Evolutionary conservation across 306 rosid species (phyloP), one percentile per base, ranked within the genome.

Genomic region (Trichosanthes cucumerina): DNA sequence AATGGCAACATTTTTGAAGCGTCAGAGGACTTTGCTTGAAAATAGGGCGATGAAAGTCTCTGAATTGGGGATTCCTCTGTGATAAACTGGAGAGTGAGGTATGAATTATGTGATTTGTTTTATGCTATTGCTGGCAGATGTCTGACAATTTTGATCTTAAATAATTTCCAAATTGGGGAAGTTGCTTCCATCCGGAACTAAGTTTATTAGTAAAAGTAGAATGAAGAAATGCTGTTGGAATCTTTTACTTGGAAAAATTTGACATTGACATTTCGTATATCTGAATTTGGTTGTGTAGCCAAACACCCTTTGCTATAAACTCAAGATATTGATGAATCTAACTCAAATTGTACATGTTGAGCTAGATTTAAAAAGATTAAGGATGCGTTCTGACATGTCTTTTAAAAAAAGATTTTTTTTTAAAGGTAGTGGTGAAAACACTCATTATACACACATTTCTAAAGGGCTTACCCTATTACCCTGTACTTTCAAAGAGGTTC

Each of bases 21-120:
- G 77, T 36, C 93, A 89, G 82, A 87, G 88, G 82, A 77, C 69
- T 79, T 76, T 33, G 54, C 80, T 92, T 80, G 84, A 92, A 86
- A 92, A 88, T 79, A 86, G 86, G 78, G 84, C 86, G 64, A 69
- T 84, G 93, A 90, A 89, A 86, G 88, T 92, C 62, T 90, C 93
- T 4, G 97, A 92, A 28, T 84, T 90, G 16, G 98, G 98, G 62
- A 54, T 94, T 79, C 82, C 88, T 15, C 90, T 89, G 54, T 93
- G 86, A 93, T 56, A n/a, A 21, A 36, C 71, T 77, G 58, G 59
- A 26, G 47, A 50, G 49, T 9, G 74, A 70, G 50, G 59, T 26
- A 56, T 72, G 59, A 18, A 49, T 26, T 14, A 44, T 72, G 53
- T 23, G 1, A 44, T 8, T 24, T 69, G 3, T 14, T 70, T 31